These are phyloP conservation scores for Glarea lozoyensis DNA, from an alignment of 495 filamentous ascomycete genomes.

Conservation along the genomic window DNA sequence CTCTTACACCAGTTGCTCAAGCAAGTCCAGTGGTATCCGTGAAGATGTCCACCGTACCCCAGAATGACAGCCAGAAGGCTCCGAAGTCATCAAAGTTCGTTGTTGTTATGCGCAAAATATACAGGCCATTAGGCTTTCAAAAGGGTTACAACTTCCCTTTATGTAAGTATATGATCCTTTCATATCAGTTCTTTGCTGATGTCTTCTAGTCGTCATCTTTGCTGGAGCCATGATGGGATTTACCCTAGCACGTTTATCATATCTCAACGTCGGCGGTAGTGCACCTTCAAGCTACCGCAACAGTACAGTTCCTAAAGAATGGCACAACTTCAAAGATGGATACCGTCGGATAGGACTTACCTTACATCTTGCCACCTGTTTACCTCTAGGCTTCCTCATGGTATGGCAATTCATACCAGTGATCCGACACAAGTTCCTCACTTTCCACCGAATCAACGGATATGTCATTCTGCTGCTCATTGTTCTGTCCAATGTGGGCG, in stretches of 20 bases:
- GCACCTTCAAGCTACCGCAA: conserved; percentile 5
- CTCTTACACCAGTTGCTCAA: no score
- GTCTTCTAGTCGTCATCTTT: conserved; percentile 22
- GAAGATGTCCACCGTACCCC: no score
- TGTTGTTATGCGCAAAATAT: conserved; percentile 18
- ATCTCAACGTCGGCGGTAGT: conserved; percentile 27
- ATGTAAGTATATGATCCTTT: conserved; percentile 16
- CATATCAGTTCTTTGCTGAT: neutral
- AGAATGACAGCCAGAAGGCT: no score
- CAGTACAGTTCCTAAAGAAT: conserved; percentile 35
- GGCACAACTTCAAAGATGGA: conserved; percentile 33
- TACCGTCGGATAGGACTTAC: conserved; percentile 34
- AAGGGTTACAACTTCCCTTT: conserved; percentile 31
- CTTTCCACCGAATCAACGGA: conserved; percentile 45
- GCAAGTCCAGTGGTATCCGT: no score
- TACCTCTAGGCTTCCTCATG: conserved; percentile 38
- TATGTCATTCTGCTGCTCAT: conserved; percentile 35
- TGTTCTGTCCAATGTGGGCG: conserved; percentile 27
- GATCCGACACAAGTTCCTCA: conserved; percentile 34
- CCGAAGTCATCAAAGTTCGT: conserved; percentile 8
- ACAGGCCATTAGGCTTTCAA: conserved; percentile 29
- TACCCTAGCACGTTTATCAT: conserved; percentile 22
- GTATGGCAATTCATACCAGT: conserved; percentile 42
- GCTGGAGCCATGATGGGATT: conserved; percentile 25
- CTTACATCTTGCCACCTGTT: conserved; percentile 33